Evolutionary conservation across 1,139 yeast genomes (phyloP), one percentile per base, ranked within the genome.

Genomic region (Diutina mesorugosa): DNA sequence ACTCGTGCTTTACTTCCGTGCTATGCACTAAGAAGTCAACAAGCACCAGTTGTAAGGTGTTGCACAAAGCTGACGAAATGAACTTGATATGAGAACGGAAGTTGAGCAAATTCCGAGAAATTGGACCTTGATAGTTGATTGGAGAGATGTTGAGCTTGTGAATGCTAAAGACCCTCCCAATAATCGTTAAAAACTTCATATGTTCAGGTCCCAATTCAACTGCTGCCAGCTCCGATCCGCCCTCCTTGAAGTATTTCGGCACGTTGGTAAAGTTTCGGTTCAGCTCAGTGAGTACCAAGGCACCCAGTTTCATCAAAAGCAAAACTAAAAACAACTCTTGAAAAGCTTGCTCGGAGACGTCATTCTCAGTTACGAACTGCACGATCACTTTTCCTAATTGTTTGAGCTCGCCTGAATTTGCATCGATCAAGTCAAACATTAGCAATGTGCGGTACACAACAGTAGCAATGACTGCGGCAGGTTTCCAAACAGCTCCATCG

Each of bases 71-170:
- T 21, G 69, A 69, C 46, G 77, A 76, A 55, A 87, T 70, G 56
- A 80, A 79, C 58, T 82, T 77, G 55, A 85, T 68, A 58, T 84
- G 83, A 16, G 90, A 85, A 65, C 93, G 79, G 66, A 86, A 87
- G 51, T 80, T 76, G 57, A 86, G 71, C 46, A 87, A 72, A 56
- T 78, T 76, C 60, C 86, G 77, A 29, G 88, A 85, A 51, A 87
- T 72, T 5, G 93, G 91, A 0, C 93, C 93, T 58, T 81, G 80
- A 65, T 84, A 76, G 60, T 82, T 83, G 45, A 80, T 77, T 5
- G 87, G 84, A 29, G 83, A 81, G 26, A 78, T 74, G 51, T 73
- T 67, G 51, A 84, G 71, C 60, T 75, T 76, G 58, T 80, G 77
- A 53, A 85, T 72, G 1, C 85, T 74, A 48, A 86, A 80, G 2